These are phyloP conservation scores for Triticum dicoccoides DNA, from an alignment of 176 grass and related monocot genomes.

Conservation along the genomic window DNA sequence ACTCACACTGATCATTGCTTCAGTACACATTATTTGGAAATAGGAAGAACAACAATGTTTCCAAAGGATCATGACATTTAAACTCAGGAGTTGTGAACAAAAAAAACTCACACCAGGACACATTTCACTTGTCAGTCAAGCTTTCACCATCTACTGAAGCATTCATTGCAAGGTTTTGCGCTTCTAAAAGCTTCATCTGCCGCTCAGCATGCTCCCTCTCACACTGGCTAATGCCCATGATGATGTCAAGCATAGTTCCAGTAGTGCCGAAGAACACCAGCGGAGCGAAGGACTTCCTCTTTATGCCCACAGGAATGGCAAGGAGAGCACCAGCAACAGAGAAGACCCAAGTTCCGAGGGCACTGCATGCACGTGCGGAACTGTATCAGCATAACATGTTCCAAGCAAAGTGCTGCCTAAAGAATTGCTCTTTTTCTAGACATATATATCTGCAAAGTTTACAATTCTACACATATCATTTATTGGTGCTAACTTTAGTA, in stretches of 20 bases:
- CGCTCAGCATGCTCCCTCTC: conserved; percentile 82
- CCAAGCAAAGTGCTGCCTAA: not conserved
- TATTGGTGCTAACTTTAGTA: not conserved
- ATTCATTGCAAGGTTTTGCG: conserved; percentile 39
- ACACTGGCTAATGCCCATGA: conserved; percentile 90
- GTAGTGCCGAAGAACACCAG: conserved; percentile 90
- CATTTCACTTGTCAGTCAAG: conserved; percentile 30
- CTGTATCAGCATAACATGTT: not conserved
- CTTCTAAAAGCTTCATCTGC: conserved; percentile 87
- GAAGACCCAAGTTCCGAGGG: conserved; percentile 93
- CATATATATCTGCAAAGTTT: not conserved
- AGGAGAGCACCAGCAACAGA: conserved; percentile 79
- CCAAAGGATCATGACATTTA: not conserved
- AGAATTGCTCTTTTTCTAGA: not conserved
- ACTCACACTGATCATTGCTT: not conserved
- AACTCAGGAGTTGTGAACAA: not conserved
- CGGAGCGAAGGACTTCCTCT: conserved; percentile 79
- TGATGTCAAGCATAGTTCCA: conserved; percentile 98
- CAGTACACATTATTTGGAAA: conserved; percentile 25
- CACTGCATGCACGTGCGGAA: conserved; percentile 54
- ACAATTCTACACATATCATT: not conserved
- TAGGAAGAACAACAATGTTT: not conserved
- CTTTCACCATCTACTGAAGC: conserved; percentile 32
- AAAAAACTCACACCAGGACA: not conserved
- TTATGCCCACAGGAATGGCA: conserved; percentile 94